These are phyloP conservation scores for Solanum appendiculatum DNA, from an alignment of 257 asterid genomes.

Conservation along the genomic window DNA sequence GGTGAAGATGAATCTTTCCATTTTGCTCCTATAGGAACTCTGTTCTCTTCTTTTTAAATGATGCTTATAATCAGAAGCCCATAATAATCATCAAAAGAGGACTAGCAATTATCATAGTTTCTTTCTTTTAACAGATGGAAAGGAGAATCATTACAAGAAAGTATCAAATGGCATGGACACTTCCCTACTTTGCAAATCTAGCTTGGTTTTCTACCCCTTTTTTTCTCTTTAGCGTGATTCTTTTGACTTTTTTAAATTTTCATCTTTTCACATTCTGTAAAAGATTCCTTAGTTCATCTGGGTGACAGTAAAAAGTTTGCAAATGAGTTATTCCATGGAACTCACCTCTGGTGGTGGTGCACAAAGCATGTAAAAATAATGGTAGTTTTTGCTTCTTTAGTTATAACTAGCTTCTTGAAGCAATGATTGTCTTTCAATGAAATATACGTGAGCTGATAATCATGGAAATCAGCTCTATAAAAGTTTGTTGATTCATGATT, in stretches of 20 bases:
- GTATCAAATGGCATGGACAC: background rate
- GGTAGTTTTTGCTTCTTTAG: background rate
- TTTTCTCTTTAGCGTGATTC: no score
- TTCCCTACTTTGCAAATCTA: background rate
- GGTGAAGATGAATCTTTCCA: background rate
- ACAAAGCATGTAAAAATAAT: background rate
- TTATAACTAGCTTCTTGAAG: background rate
- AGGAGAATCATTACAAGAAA: slow-evolving; percentile 1
- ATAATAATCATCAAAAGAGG: no score
- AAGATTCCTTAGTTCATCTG: no score
- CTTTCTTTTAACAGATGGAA: background rate
- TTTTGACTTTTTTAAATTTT: no score
- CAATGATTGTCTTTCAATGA: background rate
- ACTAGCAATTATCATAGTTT: background rate
- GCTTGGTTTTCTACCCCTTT: no score
- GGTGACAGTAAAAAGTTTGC: background rate
- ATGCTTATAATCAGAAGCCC: background rate
- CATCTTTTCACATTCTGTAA: no score
- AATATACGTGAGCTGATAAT: no score
- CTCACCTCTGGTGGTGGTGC: background rate
- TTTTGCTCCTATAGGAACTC: background rate
- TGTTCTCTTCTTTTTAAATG: background rate
- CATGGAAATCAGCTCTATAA: background rate
- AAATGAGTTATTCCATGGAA: background rate
- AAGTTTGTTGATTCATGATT: no score